Conservation (phyloP, 306 rosid species). For the Prunus fruticosa region DNA sequence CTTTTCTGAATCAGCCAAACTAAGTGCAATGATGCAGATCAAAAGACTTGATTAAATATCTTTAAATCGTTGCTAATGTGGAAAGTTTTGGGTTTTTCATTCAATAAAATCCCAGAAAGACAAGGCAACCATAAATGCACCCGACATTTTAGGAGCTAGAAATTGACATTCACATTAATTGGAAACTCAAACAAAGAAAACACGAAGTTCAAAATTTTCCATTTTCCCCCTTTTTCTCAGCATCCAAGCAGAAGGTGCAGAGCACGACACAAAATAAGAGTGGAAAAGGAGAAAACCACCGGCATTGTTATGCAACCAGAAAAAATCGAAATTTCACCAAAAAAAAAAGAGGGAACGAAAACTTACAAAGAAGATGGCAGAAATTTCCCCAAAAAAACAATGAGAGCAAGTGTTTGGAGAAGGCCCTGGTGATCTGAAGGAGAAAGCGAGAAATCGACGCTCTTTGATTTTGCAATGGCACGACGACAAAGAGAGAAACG, state of each 20-base stretch:
- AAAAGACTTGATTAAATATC: neutral
- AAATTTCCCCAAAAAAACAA: neutral
- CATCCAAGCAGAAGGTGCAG: constrained; percentile 11
- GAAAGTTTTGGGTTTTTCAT: neutral
- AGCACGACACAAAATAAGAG: neutral
- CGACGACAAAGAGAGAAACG: constrained; percentile 31
- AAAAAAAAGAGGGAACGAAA: neutral
- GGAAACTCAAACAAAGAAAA: neutral
- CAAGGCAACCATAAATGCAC: neutral
- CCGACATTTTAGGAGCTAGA: neutral
- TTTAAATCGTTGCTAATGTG: neutral
- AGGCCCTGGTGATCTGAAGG: constrained; percentile 3
- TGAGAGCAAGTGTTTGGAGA: neutral
- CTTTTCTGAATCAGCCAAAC: neutral
- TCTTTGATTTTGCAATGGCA: neutral
- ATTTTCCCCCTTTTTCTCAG: neutral
- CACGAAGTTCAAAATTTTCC: neutral
- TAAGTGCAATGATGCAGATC: too few relatives aligned
- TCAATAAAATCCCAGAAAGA: neutral
- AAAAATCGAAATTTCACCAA: neutral
- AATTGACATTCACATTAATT: neutral
- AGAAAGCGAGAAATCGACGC: constrained; percentile 9
- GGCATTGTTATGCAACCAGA: constrained; percentile 8
- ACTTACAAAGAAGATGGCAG: constrained; percentile 36
- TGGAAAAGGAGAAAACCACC: neutral